Conservation (phyloP, 192 early-diverging fungal species). For the Rhizophagus sp. region DNA sequence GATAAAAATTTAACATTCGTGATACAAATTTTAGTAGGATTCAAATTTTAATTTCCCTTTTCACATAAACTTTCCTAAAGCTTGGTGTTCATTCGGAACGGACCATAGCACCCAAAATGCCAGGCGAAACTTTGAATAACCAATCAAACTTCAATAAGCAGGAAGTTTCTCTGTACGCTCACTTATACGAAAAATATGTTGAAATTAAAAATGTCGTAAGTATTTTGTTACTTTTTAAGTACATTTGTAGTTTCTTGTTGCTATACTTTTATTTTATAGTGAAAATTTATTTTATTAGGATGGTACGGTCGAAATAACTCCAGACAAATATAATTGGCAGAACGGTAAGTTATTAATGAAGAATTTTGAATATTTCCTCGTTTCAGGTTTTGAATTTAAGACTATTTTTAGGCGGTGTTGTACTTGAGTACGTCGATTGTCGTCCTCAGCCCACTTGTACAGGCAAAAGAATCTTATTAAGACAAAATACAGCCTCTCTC, state of each 20-base stretch:
- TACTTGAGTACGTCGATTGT: background rate
- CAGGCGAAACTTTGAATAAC: background rate
- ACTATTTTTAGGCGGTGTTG: background rate
- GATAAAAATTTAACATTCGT: too few relatives aligned
- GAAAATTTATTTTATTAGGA: conserved; percentile 10
- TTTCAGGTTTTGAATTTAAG: background rate
- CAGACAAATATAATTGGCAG: conserved; percentile 4
- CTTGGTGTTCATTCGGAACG: too few relatives aligned
- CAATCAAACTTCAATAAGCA: conserved; percentile 1
- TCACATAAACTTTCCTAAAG: too few relatives aligned
- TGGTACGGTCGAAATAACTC: background rate
- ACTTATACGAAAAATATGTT: conserved; percentile 13
- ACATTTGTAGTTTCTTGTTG: too few relatives aligned
- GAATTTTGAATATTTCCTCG: background rate
- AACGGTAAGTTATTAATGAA: background rate
- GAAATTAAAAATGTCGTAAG: conserved; percentile 20
- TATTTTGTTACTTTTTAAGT: background rate
- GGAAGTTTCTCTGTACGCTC: conserved; percentile 15
- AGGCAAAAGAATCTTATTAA: background rate
- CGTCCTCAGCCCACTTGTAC: background rate
- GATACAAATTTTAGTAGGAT: too few relatives aligned
- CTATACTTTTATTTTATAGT: background rate
- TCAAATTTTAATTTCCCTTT: too few relatives aligned
- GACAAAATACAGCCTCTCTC: background rate
- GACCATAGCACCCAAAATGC: background rate